Percentiles rank a stretch among this genome's conserved stretches.
These are phyloP conservation scores for Penicillium bovifimosum DNA, from an alignment of 495 filamentous ascomycete species.

Conservation along the genomic window DNA sequence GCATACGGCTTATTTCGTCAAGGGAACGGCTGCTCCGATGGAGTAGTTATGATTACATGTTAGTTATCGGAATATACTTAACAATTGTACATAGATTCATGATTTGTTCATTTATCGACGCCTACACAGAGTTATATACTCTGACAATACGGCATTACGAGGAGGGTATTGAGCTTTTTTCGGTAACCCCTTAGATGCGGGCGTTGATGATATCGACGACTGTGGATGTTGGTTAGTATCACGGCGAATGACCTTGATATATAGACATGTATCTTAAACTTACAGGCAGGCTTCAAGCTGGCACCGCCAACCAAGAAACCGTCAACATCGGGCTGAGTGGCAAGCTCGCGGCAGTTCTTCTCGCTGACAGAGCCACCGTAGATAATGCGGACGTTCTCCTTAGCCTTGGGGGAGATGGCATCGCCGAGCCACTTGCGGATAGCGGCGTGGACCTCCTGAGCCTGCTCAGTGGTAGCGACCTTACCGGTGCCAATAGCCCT, in stretches of 20 bases:
- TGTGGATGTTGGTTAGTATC: constrained; percentile 22
- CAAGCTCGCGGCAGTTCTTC: constrained; percentile 95
- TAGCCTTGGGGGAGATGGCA: constrained; percentile 62
- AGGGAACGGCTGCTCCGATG: background rate
- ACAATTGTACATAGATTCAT: no score
- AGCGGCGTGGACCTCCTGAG: constrained; percentile 89
- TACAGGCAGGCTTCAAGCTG: constrained; percentile 96
- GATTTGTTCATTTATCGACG: constrained; percentile 6
- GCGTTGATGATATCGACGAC: constrained; percentile 67
- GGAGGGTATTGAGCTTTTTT: constrained; percentile 18
- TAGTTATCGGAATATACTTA: constrained; percentile 12
- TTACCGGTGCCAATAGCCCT: constrained; percentile 96
- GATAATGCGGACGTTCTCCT: constrained; percentile 79
- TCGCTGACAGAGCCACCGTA: constrained; percentile 96
- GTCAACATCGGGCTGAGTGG: constrained; percentile 89
- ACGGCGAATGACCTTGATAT: background rate
- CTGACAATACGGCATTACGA: background rate
- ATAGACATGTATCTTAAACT: constrained; percentile 33
- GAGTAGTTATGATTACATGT: constrained; percentile 8
- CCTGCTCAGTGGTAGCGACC: constrained; percentile 88
- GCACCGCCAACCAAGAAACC: constrained; percentile 98
- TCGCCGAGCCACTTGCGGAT: constrained; percentile 84
- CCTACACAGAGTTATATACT: constrained; percentile 5
- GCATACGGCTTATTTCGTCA: background rate
- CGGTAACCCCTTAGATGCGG: constrained; percentile 37